Base-by-base conservation (phyloP, 2,329 filamentous ascomycete genomes). In the Aureobasidium sp. region DNA sequence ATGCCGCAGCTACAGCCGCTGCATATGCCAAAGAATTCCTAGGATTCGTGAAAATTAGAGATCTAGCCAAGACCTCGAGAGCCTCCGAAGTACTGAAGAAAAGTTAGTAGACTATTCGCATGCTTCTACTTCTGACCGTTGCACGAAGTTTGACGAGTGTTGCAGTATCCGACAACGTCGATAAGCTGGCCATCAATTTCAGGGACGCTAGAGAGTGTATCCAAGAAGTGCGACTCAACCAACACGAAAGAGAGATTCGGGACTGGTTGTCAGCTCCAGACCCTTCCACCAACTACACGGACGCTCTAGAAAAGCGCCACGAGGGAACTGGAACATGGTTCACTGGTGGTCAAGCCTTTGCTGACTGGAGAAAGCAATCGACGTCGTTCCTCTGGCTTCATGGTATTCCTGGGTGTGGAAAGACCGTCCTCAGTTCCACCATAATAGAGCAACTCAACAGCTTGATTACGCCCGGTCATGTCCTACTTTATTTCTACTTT, bases 1-100 rank as follows among this genome's bases (percentile, higher is more conserved):
- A 64, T n/a, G 63, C 63, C 3, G 63, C 64, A 3, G 61, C 54
- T 11, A 61, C 50, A 7, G 63, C 63, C 25, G 63, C 64, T 1
- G 45, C 57, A 4, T 54, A 34, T 41, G 50, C 47, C 1, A 64
- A 64, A 37, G 63, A 59, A 8, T 57, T 64, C 10, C 50, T 64
- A 1, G 54, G 14, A 32, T 48, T n/a, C 9, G 45, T 48, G 14
- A 3, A 48, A 5, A 8, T 11, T 30, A 2, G 9, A 10, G 14
- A n/a, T 3, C 9, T 32, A 29, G 29, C 45, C 27, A 29, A 25
- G 27, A n/a, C 45, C n/a, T 9, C 45, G 7, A 48, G 9, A 10
- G 45, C 45, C 27, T n/a, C 14, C 0, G 45, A 48, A 2, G 5
- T 30, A 4, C 21, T 48, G 14, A 5, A n/a, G 10, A 13, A 32